Evolutionary conservation across 1,139 yeast species (phyloP).

Genomic region (Protomyces pachydermus): DNA sequence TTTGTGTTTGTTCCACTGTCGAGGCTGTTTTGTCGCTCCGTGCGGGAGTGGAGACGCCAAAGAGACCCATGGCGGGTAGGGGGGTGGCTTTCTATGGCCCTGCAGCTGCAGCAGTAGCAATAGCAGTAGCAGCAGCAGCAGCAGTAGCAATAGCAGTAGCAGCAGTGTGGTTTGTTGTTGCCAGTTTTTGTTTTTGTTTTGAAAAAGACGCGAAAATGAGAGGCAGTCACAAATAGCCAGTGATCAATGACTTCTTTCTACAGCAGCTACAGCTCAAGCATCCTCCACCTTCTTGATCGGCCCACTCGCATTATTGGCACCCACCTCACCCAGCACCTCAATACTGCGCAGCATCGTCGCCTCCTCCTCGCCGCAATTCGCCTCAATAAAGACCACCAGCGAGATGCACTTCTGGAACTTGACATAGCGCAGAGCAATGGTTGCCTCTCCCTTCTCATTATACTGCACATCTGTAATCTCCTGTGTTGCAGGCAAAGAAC

Average conservation of each 20-base stretch:
- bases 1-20: not conserved
- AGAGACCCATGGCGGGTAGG: slow-evolving; percentile 2
- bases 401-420: slow-evolving; percentile 29
- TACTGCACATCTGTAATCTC: slow-evolving; percentile 16
- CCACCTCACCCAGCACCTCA: slow-evolving; percentile 20
- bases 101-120: too few species aligned
- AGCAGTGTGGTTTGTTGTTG: not conserved
- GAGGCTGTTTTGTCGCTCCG: slow-evolving; percentile 1
- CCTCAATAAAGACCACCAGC: slow-evolving; percentile 29
- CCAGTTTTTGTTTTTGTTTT: not conserved
- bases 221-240: not conserved
- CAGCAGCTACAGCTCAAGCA: not conserved
- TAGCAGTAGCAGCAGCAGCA: too few species aligned
- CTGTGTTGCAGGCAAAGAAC: slow-evolving; percentile 24
- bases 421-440: slow-evolving; percentile 29
- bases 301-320: slow-evolving; percentile 11
- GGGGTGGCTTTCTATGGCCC: too few species aligned
- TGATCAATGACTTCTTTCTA: not conserved
- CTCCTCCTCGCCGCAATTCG: slow-evolving; percentile 28
- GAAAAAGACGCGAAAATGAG: not conserved
- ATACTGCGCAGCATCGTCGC: slow-evolving; percentile 24
- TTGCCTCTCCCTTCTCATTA: slow-evolving; percentile 23
- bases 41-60: slow-evolving; percentile 12
- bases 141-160: too few species aligned
- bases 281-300: slow-evolving; percentile 16